phyloP scores from a whole-genome alignment of 139 green algal species.

The Gonium pectorale region DNA sequence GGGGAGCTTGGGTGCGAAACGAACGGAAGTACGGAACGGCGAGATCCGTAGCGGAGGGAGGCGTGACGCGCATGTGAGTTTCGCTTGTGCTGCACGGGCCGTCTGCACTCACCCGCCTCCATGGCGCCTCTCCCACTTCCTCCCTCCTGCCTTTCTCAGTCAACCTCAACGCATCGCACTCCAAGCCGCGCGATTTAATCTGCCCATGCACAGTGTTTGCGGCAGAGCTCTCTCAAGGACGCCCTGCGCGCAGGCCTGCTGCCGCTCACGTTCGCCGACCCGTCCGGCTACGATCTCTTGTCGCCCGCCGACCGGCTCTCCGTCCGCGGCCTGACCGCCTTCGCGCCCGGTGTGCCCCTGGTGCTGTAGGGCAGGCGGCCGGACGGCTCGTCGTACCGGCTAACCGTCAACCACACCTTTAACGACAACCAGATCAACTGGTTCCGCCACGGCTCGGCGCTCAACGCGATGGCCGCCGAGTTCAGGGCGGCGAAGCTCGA shows the following conservation, averaged over 20 bases:
- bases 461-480: slow-evolving; percentile 90
- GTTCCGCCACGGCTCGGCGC: slow-evolving; percentile 91
- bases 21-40: too few species aligned
- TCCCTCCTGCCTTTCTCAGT: too few species aligned
- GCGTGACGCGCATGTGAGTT: too few species aligned
- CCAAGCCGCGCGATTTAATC: too few species aligned
- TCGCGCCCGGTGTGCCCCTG: slow-evolving; percentile 86
- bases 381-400: slow-evolving; percentile 86
- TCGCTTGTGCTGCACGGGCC: too few species aligned
- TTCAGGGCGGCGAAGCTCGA: slow-evolving; percentile 51
- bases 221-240: too few species aligned
- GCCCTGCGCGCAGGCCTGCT: slow-evolving; percentile 89
- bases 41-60: too few species aligned
- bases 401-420: slow-evolving; percentile 95
- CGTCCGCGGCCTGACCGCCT: slow-evolving; percentile 84
- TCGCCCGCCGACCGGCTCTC: slow-evolving; percentile 73
- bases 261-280: slow-evolving; percentile 90
- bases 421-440: slow-evolving; percentile 96
- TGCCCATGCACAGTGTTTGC: too few species aligned
- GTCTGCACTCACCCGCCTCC: slow-evolving; percentile 61
- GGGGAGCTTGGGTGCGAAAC: too few species aligned
- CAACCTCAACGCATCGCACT: too few species aligned
- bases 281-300: slow-evolving; percentile 94
- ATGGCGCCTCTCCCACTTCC: too few species aligned
- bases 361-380: slow-evolving; percentile 83